Base-by-base conservation (phyloP, 73 alveolate genomes). In the Stentor roeselii region DNA sequence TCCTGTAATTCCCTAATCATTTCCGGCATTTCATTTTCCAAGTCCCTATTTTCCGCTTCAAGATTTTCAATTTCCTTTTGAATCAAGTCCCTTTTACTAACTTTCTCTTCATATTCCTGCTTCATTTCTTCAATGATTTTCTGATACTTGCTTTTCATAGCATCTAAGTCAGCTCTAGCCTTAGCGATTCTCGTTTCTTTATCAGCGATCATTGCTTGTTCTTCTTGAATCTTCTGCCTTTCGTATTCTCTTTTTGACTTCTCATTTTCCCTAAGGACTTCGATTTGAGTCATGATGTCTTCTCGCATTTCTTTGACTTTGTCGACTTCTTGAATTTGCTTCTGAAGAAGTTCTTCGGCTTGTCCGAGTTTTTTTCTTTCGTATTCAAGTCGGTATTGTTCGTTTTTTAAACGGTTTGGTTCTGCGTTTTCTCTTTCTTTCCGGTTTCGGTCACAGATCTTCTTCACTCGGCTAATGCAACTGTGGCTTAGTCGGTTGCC, bases 401-500 rank as follows among this genome's bases (percentile, higher is more conserved):
- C 98, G 0, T 97, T 96, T 77, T 95, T 91, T 36, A 97, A 86
- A 85, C 95, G 90, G 67, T 92, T 94, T 39, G 99, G 99, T 75
- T 95, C 98, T 36, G 94, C 90, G 60, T 95, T 96, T 78, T 95
- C 98, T 30, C 87, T 83, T 87, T 90, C 92, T 75, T 92, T 92
- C 75, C 75, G 38, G 82, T 95, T 95, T 83, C 99, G 84, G 41
- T 78, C 41, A 27, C 94, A 80, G 42, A 93, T 95, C 84, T 92
- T 95, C 85, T 90, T 84, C 35, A 95, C 92, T 75, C 98, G 94
- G 60, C 91, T 90, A 31, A 97, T 82, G 80, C 99, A 97, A 74
- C 96, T 91, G 82, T 94, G 97, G 75, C 98, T 92, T 77, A 97
- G 90, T 86, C 99, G 77, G 84, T 97, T 97, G n/a, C 98, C 97